Evolutionary conservation across 2,329 filamentous ascomycete species (phyloP).

Genomic region (Amesomyces nigricolor): DNA sequence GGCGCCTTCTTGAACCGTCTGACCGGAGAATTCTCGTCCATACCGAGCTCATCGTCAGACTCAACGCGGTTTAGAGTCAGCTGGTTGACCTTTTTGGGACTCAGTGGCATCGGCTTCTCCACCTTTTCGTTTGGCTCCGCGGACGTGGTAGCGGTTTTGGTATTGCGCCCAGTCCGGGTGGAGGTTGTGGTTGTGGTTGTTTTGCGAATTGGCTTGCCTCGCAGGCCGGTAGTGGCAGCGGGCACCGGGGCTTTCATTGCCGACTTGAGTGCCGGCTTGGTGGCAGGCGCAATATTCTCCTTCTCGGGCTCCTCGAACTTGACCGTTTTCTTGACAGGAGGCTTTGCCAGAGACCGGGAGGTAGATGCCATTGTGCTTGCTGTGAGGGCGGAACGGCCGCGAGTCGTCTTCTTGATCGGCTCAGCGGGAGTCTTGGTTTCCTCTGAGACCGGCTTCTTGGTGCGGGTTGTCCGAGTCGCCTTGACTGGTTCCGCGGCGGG

Average conservation of each 20-base stretch:
- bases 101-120: conserved; percentile 44
- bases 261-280: conserved; percentile 29
- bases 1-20: conserved; percentile 52
- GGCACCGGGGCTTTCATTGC: conserved; percentile 17
- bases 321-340: conserved; percentile 53
- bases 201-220: conserved; percentile 43
- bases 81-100: conserved; percentile 61
- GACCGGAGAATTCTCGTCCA: conserved; percentile 44
- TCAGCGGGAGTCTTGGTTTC: conserved; percentile 5
- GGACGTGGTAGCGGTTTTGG: conserved; percentile 27
- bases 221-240: conserved; percentile 34
- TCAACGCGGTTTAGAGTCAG: conserved; percentile 43
- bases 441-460: conserved; percentile 11
- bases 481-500: conserved; percentile 28
- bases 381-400: conserved; percentile 35
- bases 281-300: conserved; percentile 49
- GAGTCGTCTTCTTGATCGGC: conserved; percentile 35
- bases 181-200: conserved; percentile 32
- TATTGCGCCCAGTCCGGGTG: conserved; percentile 26
- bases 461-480: conserved; percentile 17
- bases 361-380: conserved; percentile 22
- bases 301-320: conserved; percentile 61
- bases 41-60: conserved; percentile 57
- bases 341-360: conserved; percentile 34
- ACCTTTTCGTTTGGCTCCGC: conserved; percentile 31